Evolutionary conservation across 176 grass and related monocot species (phyloP), one percentile per base, ranked within the genome.

Genomic region (Avena sativa): DNA sequence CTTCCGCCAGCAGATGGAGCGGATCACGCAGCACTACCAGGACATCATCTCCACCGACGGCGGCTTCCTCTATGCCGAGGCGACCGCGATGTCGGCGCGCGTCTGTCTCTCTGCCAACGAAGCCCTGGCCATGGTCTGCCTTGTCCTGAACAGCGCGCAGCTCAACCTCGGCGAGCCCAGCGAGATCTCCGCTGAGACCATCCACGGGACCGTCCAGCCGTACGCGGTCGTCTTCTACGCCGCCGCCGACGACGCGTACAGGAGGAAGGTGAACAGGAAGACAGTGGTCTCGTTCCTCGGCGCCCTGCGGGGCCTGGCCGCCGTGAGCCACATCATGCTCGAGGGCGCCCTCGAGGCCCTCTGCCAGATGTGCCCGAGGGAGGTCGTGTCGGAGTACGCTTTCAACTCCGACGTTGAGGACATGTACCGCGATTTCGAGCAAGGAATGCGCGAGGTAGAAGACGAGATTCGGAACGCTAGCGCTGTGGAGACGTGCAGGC

Each of bases 251-350:
- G 76, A 78, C 21, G 26, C 66, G 3, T 32, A 85, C 67, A 20
- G 4, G 10, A 40, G 21, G 30, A 44, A 11, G 46, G 66, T 80
- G 2, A 46, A 1, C 32, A 80, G 15, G 57, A 26, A 4, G 10
- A 84, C 81, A 2, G 19, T 72, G 8, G 28, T 32, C 0, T 79
- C 43, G 28, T 88, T 83, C 17, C 23, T 88, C 6, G 62, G 51
- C 1, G 87, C 80, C 9, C 87, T 83, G 25, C 21, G 26, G 69
- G 72, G 80, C 9, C 6, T 88, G 11, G 80, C 72, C 1, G 74
- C 72, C 8, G 40, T 88, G 21, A 49, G 61, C 72, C 86, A 83
- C 62, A 78, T 88, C 72, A 12, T 88, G 60, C 50, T 88, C 8
- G 23, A 88, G 9, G 47, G 36, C 23, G 86, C 86, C 15, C n/a